Conservation (phyloP, 2,329 filamentous ascomycete species). For the Aspergillus vadensis region DNA sequence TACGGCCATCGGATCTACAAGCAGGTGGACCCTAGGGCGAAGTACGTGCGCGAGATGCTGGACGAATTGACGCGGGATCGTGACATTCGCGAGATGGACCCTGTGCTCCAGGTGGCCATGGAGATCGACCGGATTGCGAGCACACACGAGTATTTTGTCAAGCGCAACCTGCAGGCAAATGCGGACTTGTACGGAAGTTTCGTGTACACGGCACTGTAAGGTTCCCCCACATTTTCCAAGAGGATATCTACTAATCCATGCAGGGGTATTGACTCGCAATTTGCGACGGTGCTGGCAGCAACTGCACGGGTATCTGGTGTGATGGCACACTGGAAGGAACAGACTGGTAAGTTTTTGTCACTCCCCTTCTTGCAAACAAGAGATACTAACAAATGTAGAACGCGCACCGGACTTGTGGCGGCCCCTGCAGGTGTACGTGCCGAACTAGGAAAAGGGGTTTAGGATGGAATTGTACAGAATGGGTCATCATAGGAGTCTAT, state of each 20-base stretch:
- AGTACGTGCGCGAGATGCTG: conserved; percentile 47
- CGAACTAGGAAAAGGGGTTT: neutral
- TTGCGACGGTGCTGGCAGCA: neutral
- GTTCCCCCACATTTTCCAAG: neutral
- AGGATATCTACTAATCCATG: neutral
- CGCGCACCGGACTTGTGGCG: neutral
- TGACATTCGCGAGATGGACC: conserved; percentile 25
- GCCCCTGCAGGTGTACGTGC: neutral
- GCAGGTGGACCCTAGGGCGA: conserved; percentile 59
- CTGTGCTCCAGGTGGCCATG: conserved; percentile 41
- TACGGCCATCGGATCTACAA: conserved; percentile 52
- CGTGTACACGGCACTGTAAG: conserved; percentile 41
- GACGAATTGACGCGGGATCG: conserved; percentile 21
- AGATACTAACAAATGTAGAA: neutral
- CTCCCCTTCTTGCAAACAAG: neutral
- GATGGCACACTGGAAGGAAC: conserved; percentile 2
- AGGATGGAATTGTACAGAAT: neutral
- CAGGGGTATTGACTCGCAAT: neutral
- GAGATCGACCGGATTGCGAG: conserved; percentile 43
- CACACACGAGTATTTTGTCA: conserved; percentile 41
- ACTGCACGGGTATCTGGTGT: neutral
- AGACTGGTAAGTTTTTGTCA: neutral
- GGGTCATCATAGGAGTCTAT: too few relatives aligned
- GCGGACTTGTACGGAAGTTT: conserved; percentile 45
- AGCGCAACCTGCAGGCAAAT: conserved; percentile 40